Conservation (phyloP, 129 eudicot species). For the Pittosporum tobira region DNA sequence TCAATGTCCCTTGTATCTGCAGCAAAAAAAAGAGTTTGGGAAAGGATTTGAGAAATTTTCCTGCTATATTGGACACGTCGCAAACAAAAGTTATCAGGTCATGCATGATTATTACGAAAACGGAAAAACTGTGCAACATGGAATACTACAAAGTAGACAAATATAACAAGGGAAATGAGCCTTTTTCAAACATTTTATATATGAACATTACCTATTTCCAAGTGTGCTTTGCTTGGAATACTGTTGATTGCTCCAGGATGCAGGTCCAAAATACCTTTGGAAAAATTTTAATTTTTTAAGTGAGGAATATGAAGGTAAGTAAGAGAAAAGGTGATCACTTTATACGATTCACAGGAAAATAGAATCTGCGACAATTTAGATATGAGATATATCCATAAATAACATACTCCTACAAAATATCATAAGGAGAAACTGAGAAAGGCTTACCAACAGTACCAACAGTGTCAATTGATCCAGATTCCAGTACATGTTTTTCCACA, state of each 20-base stretch:
- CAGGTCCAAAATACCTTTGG: constrained; percentile 71
- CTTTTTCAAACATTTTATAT: not conserved
- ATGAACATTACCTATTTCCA: constrained; percentile 63
- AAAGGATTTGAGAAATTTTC: not conserved
- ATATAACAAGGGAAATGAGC: not conserved
- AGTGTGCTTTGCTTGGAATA: constrained; percentile 90
- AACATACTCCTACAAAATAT: not conserved
- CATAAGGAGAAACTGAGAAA: not conserved
- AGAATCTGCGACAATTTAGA: not conserved
- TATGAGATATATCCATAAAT: not conserved
- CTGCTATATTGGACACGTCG: not conserved
- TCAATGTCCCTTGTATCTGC: constrained; percentile 73
- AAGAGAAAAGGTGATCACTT: not conserved
- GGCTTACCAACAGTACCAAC: constrained; percentile 89
- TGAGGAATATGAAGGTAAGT: not conserved
- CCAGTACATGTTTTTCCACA: constrained; percentile 86
- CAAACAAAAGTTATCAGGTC: not conserved
- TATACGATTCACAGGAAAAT: not conserved
- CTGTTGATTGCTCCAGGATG: constrained; percentile 99
- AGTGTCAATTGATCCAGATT: constrained; percentile 88
- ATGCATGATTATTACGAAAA: not conserved
- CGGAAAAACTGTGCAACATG: not conserved
- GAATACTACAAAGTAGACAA: not conserved
- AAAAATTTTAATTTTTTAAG: not conserved
- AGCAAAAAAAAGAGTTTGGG: not conserved